Percentiles rank a stretch among this genome's conserved stretches.
Conservation (phyloP, 1,284 basidiomycete genomes). For the Cryptococcus sp. region DNA sequence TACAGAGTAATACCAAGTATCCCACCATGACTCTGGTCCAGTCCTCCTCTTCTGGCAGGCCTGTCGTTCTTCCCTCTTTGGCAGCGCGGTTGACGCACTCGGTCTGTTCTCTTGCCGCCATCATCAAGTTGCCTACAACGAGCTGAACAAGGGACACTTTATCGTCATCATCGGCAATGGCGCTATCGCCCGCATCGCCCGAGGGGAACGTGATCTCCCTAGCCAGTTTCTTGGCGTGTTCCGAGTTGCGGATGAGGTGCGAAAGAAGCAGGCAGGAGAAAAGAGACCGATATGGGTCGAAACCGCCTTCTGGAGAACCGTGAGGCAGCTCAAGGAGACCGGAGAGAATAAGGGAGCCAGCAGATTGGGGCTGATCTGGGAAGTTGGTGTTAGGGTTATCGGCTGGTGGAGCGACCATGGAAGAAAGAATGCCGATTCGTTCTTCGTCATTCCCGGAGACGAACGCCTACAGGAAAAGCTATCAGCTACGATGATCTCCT, state of each 20-base stretch:
- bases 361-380: conserved; percentile 43
- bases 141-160: conserved; percentile 59
- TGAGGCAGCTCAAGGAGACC: conserved; percentile 54
- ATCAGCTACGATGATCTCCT: conserved; percentile 5
- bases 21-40: conserved; percentile 89
- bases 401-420: conserved; percentile 35
- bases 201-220: conserved; percentile 54
- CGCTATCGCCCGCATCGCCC: conserved; percentile 38
- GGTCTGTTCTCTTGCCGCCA: conserved; percentile 61
- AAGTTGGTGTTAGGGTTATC: conserved; percentile 33
- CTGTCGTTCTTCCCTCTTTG: conserved; percentile 34
- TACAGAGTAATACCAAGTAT: conserved; percentile 77
- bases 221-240: conserved; percentile 59
- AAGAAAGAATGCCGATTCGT: conserved; percentile 51
- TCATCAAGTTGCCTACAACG: conserved; percentile 62
- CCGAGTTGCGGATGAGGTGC: conserved; percentile 58
- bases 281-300: conserved; percentile 59
- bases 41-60: conserved; percentile 58
- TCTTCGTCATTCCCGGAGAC: conserved; percentile 52
- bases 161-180: conserved; percentile 53
- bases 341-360: conserved; percentile 57
- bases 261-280: conserved; percentile 58
- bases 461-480: conserved; percentile 33
- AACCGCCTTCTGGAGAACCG: conserved; percentile 31
- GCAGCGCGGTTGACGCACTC: conserved; percentile 52